phyloP scores from a whole-genome alignment of 495 filamentous ascomycete species.

The Baudoinia panamericana region DNA sequence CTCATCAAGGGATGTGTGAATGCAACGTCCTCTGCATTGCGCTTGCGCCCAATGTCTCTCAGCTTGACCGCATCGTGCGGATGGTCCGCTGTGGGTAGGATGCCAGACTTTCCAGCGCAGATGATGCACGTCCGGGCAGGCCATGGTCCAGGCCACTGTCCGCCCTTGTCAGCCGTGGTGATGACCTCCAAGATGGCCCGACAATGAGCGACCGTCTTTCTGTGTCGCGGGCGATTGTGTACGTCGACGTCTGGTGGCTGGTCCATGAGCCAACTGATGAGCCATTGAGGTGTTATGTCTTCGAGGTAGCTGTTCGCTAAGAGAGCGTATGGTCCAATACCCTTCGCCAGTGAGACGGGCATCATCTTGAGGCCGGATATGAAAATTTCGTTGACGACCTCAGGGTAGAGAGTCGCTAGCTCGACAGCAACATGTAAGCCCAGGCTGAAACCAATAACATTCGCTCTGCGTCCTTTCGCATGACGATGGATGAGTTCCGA shows the following conservation, averaged over 20 bases:
- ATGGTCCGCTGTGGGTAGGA: conserved; percentile 9
- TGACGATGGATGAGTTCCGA: conserved; percentile 12
- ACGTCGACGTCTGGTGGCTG: conserved; percentile 16
- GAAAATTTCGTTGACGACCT: conserved; percentile 12
- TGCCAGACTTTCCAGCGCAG: conserved; percentile 12
- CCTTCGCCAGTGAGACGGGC: neutral
- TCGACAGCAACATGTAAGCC: conserved; percentile 13
- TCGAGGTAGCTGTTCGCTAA: neutral
- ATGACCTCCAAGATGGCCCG: conserved; percentile 5
- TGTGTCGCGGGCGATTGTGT: neutral
- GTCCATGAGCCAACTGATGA: conserved; percentile 13
- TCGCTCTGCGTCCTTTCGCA: conserved; percentile 13
- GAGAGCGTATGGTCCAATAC: neutral
- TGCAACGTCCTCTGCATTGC: conserved; percentile 3
- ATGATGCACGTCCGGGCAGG: conserved; percentile 13
- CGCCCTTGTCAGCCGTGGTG: neutral
- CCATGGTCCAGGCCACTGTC: conserved; percentile 6
- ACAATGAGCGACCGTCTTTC: conserved; percentile 2
- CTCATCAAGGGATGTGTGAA: conserved; percentile 13
- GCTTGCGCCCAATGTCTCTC: conserved; percentile 6
- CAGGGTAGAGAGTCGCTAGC: conserved; percentile 6
- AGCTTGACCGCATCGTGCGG: conserved; percentile 6
- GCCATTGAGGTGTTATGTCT: neutral
- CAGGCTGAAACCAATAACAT: conserved; percentile 18
- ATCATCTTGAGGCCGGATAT: conserved; percentile 7